Evolutionary conservation across 306 rosid genomes (phyloP), one percentile per base, ranked within the genome.

Genomic region (Leucaena leucocephala): DNA sequence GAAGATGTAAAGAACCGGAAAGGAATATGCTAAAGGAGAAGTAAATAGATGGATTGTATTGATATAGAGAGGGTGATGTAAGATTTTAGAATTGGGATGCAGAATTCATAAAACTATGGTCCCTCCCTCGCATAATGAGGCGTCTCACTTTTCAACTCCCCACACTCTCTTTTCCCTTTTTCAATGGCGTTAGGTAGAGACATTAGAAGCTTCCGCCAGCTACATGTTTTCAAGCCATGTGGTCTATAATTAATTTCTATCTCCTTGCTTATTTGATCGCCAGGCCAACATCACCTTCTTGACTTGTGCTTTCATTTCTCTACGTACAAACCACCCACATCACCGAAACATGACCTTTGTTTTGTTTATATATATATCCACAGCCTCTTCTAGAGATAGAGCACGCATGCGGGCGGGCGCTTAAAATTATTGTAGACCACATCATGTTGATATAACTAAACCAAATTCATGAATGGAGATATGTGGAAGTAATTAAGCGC

Each of bases 151-250:
- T 70, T 76, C 27, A 40, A 71, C 73, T 11, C 71, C 71, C 80
- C 21, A 6, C 43, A 6, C 65, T 44, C 36, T 45, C 17, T 55
- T 82, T 76, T 34, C 54, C 55, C 74, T 71, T 82, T 76, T 76
- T 82, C 78, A 71, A 82, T 71, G 21, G 76, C 36, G 82, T 71
- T 82, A 54, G 85, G 85, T 82, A 52, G 48, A 54, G 14, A 82
- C 82, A 65, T 33, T 77, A 65, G 85, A 82, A 82, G 46, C 82
- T 82, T 82, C 79, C 75, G 45, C 5, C 4, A 55, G 65, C 64
- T 22, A 21, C 35, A 82, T 3, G 45, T 36, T 74, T 68, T 66
- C 52, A 55, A 66, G 40, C 4, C 65, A 27, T 27, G 27, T 27
- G 27, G 27, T 8, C 16, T 59, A 4, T 27, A 14, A 54, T 54